Evolutionary conservation across 129 eudicot genomes (phyloP).

Genomic region (Sambucus nigra): DNA sequence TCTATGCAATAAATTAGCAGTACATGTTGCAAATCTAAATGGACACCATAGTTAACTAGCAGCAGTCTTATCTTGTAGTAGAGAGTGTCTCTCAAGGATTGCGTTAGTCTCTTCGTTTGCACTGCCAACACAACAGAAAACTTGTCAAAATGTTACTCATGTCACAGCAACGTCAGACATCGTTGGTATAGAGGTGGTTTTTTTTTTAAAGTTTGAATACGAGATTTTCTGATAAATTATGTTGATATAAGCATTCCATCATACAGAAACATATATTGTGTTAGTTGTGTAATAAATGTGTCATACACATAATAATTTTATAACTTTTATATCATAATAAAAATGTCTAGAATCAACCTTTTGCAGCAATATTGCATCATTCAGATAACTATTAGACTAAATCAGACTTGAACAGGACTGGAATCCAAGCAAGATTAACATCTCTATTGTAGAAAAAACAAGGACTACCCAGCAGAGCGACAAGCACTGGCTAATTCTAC

Average conservation of each 20-base stretch:
- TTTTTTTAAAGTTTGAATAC: too few relatives aligned
- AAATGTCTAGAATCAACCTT: slow-evolving; percentile 1
- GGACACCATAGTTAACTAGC: slow-evolving; percentile 11
- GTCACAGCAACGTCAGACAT: too few relatives aligned
- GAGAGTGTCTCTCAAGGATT: slow-evolving; percentile 49
- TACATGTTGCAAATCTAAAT: slow-evolving; percentile 4
- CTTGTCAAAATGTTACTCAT: neutral
- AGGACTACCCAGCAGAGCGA: too few relatives aligned
- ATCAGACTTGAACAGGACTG: too few relatives aligned
- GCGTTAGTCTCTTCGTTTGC: slow-evolving; percentile 65
- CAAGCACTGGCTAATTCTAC: too few relatives aligned
- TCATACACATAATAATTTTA: neutral
- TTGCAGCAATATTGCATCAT: neutral
- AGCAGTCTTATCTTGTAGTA: slow-evolving; percentile 27
- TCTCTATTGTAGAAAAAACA: too few relatives aligned
- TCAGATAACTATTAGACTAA: neutral
- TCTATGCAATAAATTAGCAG: neutral
- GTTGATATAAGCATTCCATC: too few relatives aligned
- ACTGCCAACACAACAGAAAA: slow-evolving; percentile 29
- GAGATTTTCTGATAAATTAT: too few relatives aligned
- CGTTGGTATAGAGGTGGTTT: too few relatives aligned
- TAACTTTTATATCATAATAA: neutral
- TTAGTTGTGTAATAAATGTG: too few relatives aligned
- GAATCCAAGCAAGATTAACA: neutral
- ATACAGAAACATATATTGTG: neutral